Conservation (phyloP, 1,284 basidiomycete species). For the Sporisorium iseilematis-ciliati region DNA sequence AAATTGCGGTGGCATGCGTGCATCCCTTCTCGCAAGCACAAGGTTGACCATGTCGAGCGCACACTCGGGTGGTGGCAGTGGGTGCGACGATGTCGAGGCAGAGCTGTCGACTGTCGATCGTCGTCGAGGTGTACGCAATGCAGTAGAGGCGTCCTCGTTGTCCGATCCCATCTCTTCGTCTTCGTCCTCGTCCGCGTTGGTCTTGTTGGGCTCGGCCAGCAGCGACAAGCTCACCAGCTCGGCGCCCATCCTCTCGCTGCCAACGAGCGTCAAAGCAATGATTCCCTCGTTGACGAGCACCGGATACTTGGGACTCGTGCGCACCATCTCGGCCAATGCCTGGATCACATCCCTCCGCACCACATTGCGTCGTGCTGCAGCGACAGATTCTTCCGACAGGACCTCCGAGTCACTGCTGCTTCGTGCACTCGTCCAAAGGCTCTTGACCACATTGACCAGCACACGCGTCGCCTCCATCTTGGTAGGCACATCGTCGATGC, state of each 20-base stretch:
- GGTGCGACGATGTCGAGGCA: conserved; percentile 42
- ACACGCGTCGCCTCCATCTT: conserved; percentile 90
- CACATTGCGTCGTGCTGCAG: conserved; percentile 22
- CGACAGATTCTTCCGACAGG: conserved; percentile 1
- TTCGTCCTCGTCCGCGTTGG: conserved; percentile 16
- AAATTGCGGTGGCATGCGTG: conserved; percentile 64
- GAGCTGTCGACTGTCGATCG: conserved; percentile 40
- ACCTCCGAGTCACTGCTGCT: background rate
- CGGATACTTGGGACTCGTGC: conserved; percentile 82
- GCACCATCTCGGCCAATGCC: conserved; percentile 80
- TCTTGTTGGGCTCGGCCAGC: conserved; percentile 31
- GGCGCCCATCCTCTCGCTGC: conserved; percentile 78
- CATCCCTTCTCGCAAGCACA: conserved; percentile 56
- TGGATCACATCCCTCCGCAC: conserved; percentile 41
- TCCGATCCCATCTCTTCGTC: conserved; percentile 29
- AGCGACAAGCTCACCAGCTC: conserved; percentile 67
- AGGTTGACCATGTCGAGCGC: conserved; percentile 60
- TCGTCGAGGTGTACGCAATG: conserved; percentile 20
- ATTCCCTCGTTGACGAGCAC: conserved; percentile 90
- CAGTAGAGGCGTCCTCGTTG: conserved; percentile 7
- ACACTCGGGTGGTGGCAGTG: conserved; percentile 38
- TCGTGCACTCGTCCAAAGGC: conserved; percentile 49
- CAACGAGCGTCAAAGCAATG: conserved; percentile 82
- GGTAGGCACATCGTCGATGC: conserved; percentile 84
- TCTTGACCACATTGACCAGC: conserved; percentile 80